Percentiles rank a stretch among this genome's conserved stretches.
Conservation (phyloP, 768 basidiomycete genomes). For the Termitomyces sp. region DNA sequence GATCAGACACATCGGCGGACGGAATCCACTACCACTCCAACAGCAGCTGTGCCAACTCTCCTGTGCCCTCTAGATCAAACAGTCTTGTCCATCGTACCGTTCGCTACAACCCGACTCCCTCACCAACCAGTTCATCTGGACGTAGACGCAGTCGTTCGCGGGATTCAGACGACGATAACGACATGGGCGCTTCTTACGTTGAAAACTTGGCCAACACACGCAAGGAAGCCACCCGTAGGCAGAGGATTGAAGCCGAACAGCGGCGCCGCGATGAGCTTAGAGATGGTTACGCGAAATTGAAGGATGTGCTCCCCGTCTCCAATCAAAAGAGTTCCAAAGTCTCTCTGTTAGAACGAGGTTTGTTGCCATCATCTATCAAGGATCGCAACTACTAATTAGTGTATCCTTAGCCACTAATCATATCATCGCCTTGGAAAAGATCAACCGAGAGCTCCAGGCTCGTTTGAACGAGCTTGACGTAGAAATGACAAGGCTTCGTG, state of each 20-base stretch:
- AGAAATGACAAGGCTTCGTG: slow-evolving; percentile 69
- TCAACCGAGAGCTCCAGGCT: slow-evolving; percentile 68
- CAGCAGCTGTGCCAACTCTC: slow-evolving; percentile 75
- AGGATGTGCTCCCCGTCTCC: slow-evolving; percentile 81
- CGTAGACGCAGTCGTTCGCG: slow-evolving; percentile 69
- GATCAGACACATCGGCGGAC: slow-evolving; percentile 87
- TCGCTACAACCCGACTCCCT: slow-evolving; percentile 82
- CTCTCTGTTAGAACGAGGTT: slow-evolving; percentile 84
- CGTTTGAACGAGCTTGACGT: slow-evolving; percentile 65
- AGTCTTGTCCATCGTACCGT: slow-evolving; percentile 73
- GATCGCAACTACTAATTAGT: slow-evolving; percentile 10
- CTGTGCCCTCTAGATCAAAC: slow-evolving; percentile 73
- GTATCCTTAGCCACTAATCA: slow-evolving; percentile 67
- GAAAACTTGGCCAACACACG: slow-evolving; percentile 75
- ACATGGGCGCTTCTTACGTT: slow-evolving; percentile 64
- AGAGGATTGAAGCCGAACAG: slow-evolving; percentile 90
- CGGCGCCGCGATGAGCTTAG: slow-evolving; percentile 84
- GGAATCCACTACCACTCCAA: slow-evolving; percentile 79
- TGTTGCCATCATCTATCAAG: slow-evolving; percentile 22
- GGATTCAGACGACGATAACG: slow-evolving; percentile 76
- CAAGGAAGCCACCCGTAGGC: slow-evolving; percentile 82
- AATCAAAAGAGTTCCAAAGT: slow-evolving; percentile 94
- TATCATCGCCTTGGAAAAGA: slow-evolving; percentile 69
- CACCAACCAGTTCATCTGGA: slow-evolving; percentile 72
- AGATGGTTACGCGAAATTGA: slow-evolving; percentile 86